A percentile compares a stretch with the other conserved stretches of the same genome.
Conservation (phyloP, 2,329 filamentous ascomycete genomes). For the Fusarium torulosum region DNA sequence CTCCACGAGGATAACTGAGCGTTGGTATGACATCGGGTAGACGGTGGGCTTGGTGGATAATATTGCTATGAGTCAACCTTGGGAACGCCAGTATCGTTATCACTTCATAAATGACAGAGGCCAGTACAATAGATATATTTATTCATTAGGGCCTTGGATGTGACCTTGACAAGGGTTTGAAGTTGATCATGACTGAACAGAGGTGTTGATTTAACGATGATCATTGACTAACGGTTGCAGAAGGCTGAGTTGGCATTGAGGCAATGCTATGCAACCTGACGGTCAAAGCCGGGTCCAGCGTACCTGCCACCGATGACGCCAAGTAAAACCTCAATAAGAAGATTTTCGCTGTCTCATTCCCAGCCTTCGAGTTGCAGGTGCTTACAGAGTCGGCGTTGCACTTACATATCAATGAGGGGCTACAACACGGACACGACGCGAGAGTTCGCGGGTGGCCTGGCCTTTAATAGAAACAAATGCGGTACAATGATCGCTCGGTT, state of each 20-base stretch:
- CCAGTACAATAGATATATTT: slow-evolving; percentile 25
- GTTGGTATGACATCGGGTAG: neutral
- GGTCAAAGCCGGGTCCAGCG: slow-evolving; percentile 1
- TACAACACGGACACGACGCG: slow-evolving; percentile 45
- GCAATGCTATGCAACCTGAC: slow-evolving; percentile 6
- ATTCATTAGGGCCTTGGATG: neutral
- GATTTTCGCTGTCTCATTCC: slow-evolving; percentile 13
- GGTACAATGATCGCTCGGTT: slow-evolving; percentile 3
- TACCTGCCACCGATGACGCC: neutral
- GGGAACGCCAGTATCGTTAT: slow-evolving; percentile 35
- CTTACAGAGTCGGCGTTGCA: no score
- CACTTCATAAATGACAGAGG: slow-evolving; percentile 12
- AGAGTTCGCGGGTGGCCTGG: slow-evolving; percentile 45
- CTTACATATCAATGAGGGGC: slow-evolving; percentile 34
- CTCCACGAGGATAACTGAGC: slow-evolving; percentile 34
- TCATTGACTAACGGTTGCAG: neutral
- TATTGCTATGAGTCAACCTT: slow-evolving; percentile 26
- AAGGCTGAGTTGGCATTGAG: slow-evolving; percentile 25
- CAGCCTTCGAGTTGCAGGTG: slow-evolving; percentile 35
- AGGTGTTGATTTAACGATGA: no score
- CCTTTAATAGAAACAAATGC: slow-evolving; percentile 42
- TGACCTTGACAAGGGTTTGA: no score
- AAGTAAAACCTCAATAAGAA: no score
- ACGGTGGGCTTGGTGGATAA: neutral
- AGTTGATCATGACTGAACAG: no score